A percentile compares a stretch with the other conserved stretches of the same genome.
phyloP scores from a whole-genome alignment of 345 rosid species.

The Sonneratia alba region DNA sequence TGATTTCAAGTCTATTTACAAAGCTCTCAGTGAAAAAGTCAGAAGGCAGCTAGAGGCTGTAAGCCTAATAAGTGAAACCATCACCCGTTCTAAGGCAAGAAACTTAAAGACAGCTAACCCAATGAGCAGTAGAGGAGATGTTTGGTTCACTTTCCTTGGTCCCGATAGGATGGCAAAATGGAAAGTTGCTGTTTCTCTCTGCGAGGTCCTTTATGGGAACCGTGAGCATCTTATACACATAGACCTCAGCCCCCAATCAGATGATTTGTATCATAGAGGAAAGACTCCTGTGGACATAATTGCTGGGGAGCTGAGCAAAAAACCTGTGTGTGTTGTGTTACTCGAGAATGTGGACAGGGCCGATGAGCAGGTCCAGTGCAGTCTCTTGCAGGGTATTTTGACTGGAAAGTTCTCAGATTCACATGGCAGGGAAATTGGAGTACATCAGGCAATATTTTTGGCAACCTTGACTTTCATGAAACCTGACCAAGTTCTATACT shows the following conservation, averaged over 20 bases:
- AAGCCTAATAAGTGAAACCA: conserved; percentile 28
- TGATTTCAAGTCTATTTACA: conserved; percentile 41
- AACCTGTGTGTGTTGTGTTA: conserved; percentile 49
- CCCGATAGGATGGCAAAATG: conserved; percentile 41
- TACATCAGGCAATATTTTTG: conserved; percentile 44
- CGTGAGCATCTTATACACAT: conserved; percentile 40
- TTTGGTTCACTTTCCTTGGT: conserved; percentile 63
- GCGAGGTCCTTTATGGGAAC: conserved; percentile 45
- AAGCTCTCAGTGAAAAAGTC: conserved; percentile 37
- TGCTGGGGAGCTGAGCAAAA: conserved; percentile 51
- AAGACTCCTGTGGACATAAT: conserved; percentile 55
- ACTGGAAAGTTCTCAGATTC: conserved; percentile 59
- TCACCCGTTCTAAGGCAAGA: conserved; percentile 20
- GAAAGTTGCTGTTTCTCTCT: conserved; percentile 47
- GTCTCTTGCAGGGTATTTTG: conserved; percentile 41
- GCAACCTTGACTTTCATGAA: conserved; percentile 28
- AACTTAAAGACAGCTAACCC: conserved; percentile 9
- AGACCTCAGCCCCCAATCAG: conserved; percentile 36
- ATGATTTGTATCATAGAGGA: conserved; percentile 39
- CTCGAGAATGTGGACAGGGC: conserved; percentile 72
- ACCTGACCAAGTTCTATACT: conserved; percentile 9
- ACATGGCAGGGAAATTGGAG: conserved; percentile 55
- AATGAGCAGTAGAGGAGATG: conserved; percentile 33
- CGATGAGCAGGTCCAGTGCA: conserved; percentile 36
- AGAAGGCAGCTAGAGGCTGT: conserved; percentile 64